Base-by-base conservation (phyloP, 2,329 filamentous ascomycete genomes). In the Chalara sp. region DNA sequence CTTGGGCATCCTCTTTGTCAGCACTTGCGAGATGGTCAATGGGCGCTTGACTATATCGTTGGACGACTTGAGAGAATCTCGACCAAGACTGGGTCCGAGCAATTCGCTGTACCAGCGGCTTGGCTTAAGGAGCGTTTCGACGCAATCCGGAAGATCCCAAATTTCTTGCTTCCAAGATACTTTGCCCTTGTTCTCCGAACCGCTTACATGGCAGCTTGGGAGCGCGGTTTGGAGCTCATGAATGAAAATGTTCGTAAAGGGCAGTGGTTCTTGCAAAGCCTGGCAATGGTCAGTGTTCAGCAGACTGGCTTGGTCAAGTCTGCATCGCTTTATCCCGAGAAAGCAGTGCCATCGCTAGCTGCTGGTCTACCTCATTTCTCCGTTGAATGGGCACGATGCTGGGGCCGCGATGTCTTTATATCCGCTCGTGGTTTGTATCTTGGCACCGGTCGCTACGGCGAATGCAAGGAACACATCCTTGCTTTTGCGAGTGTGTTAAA, bases 371-470 rank as follows among this genome's bases (percentile, higher is more conserved):
- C 93, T 35, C 93, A 99, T 68, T 99, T 99, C 65, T 81, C 93
- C 0, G 86, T 88, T 6, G 86, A 90, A 61, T 99, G 93, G 91
- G 91, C 92, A 46, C 81, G 93, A 61, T 96, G 92, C 68, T 99
- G 93, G 93, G 93, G 95, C 6, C 85, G 93, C 50, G 93, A 99
- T 67, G 89, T 96, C 10, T 97, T 96, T 68, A 99, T 99, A 56
- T 93, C 93, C 11, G 80, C 96, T 40, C 86, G 93, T 47, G 93
- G 93, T 42, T 76, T 99, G n/a, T 89, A 88, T 59, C 80, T 99
- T 35, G 90, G 88, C 40, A 97, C 92, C 8, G 89, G 90, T 2
- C 84, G 93, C 6, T 96, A 87, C 61, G 81, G 79, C 2, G 91
- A 96, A 65, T 93, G 93, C 6, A 91, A 83, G 63, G 90, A 97